Evolutionary conservation across 192 early-diverging fungal genomes (phyloP).

Genomic region (Chytriomyces sp.): DNA sequence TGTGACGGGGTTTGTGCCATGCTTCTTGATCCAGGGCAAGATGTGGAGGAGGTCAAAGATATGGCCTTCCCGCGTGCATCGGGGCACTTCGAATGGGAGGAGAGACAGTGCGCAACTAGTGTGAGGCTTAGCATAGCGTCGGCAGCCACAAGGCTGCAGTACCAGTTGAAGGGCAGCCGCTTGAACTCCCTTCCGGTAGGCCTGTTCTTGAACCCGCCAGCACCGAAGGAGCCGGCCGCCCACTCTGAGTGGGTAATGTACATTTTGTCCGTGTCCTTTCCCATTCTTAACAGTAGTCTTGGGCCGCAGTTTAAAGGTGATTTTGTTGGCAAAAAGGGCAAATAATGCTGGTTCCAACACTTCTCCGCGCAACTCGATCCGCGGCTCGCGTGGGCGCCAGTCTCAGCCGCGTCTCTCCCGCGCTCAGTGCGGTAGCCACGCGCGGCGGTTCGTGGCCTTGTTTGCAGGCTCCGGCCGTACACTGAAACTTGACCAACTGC

Average conservation of each 20-base stretch:
- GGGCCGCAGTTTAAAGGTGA: slow-evolving; percentile 40
- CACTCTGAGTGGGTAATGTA: slow-evolving; percentile 75
- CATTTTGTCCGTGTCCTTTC: slow-evolving; percentile 56
- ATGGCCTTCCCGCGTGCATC: slow-evolving; percentile 83
- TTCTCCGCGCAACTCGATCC: background rate
- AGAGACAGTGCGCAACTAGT: slow-evolving; percentile 89
- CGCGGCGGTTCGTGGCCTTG: too few species aligned
- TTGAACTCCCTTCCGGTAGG: slow-evolving; percentile 65
- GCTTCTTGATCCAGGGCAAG: slow-evolving; percentile 71
- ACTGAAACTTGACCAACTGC: too few species aligned
- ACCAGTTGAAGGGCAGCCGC: slow-evolving; percentile 35
- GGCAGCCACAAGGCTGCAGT: background rate
- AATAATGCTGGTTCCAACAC: background rate
- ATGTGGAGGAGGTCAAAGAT: slow-evolving; percentile 92
- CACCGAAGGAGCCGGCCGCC: slow-evolving; percentile 13
- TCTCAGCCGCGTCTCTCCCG: background rate
- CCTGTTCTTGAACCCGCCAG: slow-evolving; percentile 54
- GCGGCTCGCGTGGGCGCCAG: background rate
- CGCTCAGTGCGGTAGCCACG: too few species aligned
- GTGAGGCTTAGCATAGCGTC: background rate
- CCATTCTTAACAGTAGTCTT: slow-evolving; percentile 63
- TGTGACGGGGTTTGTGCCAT: slow-evolving; percentile 82
- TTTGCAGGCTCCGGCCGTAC: too few species aligned
- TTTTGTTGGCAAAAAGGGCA: background rate
- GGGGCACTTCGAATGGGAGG: slow-evolving; percentile 80